Conservation (phyloP, 768 basidiomycete species). For the Lentinula aciculospora region DNA sequence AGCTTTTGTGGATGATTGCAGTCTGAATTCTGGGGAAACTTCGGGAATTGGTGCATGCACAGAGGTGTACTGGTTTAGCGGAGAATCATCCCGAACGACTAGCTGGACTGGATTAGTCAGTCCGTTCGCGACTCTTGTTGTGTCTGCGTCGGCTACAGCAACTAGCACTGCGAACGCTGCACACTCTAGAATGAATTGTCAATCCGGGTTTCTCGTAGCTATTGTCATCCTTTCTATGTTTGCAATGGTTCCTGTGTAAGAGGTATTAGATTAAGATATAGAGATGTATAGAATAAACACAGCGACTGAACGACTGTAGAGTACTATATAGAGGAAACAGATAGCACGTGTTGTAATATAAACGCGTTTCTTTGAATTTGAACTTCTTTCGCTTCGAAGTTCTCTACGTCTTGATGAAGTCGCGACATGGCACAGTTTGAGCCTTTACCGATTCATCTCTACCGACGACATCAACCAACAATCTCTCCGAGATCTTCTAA, state of each 20-base stretch:
- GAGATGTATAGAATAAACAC: no score
- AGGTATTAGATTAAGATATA: no score
- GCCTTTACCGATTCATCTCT: neutral
- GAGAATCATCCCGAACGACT: neutral
- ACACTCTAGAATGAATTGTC: neutral
- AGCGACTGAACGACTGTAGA: no score
- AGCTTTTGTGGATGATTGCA: neutral
- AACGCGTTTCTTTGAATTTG: no score
- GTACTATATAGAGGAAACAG: no score
- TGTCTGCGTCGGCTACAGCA: neutral
- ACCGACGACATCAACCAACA: neutral
- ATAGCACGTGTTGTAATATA: neutral
- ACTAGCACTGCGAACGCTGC: neutral
- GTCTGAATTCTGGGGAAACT: neutral
- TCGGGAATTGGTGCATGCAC: neutral
- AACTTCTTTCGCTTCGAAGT: no score
- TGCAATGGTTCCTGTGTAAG: neutral
- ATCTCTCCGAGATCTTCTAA: neutral
- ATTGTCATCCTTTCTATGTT: neutral
- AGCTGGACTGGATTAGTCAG: neutral
- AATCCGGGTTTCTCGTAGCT: neutral
- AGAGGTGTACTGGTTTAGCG: neutral
- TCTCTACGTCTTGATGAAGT: no score
- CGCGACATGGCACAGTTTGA: conserved; percentile 4
- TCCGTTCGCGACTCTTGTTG: neutral